These are phyloP conservation scores for Alternaria sp. DNA, from an alignment of 2,329 filamentous ascomycete genomes.

Conservation along the genomic window DNA sequence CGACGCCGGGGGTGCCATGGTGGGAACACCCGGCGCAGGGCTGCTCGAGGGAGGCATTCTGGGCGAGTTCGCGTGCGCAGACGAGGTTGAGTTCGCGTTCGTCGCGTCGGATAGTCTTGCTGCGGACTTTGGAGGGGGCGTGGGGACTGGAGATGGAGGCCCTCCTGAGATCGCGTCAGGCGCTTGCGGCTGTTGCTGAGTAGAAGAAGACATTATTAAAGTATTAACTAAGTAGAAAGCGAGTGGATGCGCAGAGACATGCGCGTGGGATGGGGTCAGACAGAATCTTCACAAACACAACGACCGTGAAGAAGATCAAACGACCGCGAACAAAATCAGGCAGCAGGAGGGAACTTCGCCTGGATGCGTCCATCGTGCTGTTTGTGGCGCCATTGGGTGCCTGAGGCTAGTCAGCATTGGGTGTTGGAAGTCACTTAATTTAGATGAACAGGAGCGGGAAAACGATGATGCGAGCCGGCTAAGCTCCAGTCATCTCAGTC, in stretches of 20 bases:
- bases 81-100: neutral
- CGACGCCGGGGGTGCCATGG: slow-evolving; percentile 1
- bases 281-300: slow-evolving; percentile 1
- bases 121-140: neutral
- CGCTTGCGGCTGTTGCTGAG: slow-evolving; percentile 3
- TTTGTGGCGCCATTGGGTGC: slow-evolving; percentile 4
- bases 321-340: slow-evolving; percentile 1
- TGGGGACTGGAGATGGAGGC: neutral
- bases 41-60: slow-evolving; percentile 1
- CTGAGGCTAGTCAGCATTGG: slow-evolving; percentile 9
- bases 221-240: slow-evolving; percentile 7
- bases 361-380: neutral
- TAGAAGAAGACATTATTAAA: slow-evolving; percentile 19
- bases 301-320: slow-evolving; percentile 1
- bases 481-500: neutral
- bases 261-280: slow-evolving; percentile 4
- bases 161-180: neutral
- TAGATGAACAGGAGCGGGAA: neutral
- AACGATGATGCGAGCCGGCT: neutral
- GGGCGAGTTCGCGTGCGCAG: neutral
- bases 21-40: slow-evolving; percentile 2
- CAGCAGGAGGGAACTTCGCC: slow-evolving; percentile 1
- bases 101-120: slow-evolving; percentile 6
- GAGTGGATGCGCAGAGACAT: slow-evolving; percentile 15
- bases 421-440: slow-evolving; percentile 1